Percentiles rank a stretch among this genome's conserved stretches.
phyloP scores from a whole-genome alignment of 2,329 filamentous ascomycete species.

The Endothia cerciana region DNA sequence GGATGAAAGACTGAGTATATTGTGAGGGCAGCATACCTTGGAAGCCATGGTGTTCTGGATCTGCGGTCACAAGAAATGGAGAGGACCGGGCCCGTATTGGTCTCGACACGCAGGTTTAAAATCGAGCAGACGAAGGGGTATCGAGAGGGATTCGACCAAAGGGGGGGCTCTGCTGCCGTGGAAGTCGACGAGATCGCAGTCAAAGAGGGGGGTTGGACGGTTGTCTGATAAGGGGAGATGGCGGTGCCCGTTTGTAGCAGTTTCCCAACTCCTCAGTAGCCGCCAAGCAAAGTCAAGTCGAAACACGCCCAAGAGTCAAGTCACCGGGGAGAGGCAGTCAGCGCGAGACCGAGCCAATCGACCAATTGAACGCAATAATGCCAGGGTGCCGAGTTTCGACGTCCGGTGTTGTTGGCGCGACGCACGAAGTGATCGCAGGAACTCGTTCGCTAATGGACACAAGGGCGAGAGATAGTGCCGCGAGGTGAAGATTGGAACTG shows the following conservation, averaged over 20 bases:
- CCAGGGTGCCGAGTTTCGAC: not conserved
- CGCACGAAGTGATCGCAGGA: conserved; percentile 3
- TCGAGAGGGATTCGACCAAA: conserved; percentile 11
- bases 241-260: conserved; percentile 4
- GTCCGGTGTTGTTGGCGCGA: not conserved
- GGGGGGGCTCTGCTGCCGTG: conserved; percentile 9
- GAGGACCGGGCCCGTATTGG: conserved; percentile 23
- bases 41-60: conserved; percentile 43
- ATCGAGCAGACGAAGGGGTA: conserved; percentile 27
- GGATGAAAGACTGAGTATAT: conserved; percentile 7
- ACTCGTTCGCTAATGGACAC: conserved; percentile 10
- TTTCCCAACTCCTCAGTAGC: conserved; percentile 14
- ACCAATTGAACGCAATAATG: conserved; percentile 3
- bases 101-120: conserved; percentile 19
- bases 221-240: conserved; percentile 24
- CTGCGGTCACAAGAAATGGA: conserved; percentile 23
- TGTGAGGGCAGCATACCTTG: conserved; percentile 39
- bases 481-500: not conserved
- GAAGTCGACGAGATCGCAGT: conserved; percentile 4
- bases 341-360: conserved; percentile 8
- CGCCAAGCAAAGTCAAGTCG: conserved; percentile 26
- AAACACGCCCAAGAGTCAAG: conserved; percentile 18
- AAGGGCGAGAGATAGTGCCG: conserved; percentile 7
- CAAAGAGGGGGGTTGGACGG: not conserved
- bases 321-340: conserved; percentile 9